Evolutionary conservation across 768 basidiomycete species (phyloP), one percentile per base, ranked within the genome.

Genomic region (Psilocybe azurescens): DNA sequence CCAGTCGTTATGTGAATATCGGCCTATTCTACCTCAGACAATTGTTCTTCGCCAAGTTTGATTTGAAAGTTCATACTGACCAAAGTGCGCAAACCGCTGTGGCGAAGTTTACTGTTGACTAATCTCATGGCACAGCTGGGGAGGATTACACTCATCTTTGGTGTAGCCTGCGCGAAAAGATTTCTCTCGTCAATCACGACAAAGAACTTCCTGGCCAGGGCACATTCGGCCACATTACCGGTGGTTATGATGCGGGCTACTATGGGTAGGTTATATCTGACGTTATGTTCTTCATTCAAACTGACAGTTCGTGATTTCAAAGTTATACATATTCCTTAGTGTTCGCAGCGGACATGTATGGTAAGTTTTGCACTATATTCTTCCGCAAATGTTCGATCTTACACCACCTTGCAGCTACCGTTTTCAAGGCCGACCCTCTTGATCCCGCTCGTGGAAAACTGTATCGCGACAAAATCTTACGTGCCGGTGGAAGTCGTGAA

Each of bases 11-110:
- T 62, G 89, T 91, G 62, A 93, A 94, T 59, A 84, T 91, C 44
- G 94, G 94, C 8, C 75, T 95, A 33, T 91, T 87, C 74, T 91
- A 90, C 74, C 82, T 93, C 10, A 86, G 91, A 29, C 94, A 95
- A 71, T 77, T 95, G 5, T 95, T 94, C 83, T 93, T 93, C 68
- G 92, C 88, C 62, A 86, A 86, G 67, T 92, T 87, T 65, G 91
- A 93, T 72, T 81, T 91, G 68, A 85, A 87, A 69, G 86, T 92
- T 7, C 91, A 91, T 74, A 89, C 86, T 1, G 85, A 86, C 65
- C 81, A 88, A 78, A 83, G 90, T 41, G 75, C 66, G 5, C 50
- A 44, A 32, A 38, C 49, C 16, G 20, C 20, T 38, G 14, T 7
- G 51, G 13, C 30, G 7, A n/a, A 8, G 20, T 13, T 2, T 13